Percentiles rank a stretch among this genome's conserved stretches.
These are phyloP conservation scores for Malus orientalis DNA, from an alignment of 306 rosid genomes.

Conservation along the genomic window DNA sequence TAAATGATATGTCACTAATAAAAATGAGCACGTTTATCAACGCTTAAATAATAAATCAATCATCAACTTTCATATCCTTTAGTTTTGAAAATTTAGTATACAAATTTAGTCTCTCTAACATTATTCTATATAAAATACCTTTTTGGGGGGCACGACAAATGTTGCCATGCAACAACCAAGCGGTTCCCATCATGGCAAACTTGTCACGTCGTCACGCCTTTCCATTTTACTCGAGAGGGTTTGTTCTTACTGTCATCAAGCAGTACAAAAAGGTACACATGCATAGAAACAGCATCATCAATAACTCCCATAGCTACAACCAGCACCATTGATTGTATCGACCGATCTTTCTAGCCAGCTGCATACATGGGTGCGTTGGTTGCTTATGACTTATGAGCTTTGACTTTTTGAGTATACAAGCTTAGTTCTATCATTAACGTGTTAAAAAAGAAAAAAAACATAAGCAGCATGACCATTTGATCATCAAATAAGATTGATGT, in stretches of 20 bases:
- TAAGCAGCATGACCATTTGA: no score
- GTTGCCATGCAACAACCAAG: constrained; percentile 43
- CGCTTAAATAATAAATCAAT: no score
- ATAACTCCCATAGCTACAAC: neutral
- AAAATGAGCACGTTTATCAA: no score
- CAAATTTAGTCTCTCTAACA: no score
- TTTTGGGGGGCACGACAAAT: constrained; percentile 17
- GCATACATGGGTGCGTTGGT: constrained; percentile 11
- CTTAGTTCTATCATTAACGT: constrained; percentile 22
- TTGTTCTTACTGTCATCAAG: constrained; percentile 24
- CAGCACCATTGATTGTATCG: constrained; percentile 40
- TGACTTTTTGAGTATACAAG: constrained; percentile 36
- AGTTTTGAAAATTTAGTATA: no score
- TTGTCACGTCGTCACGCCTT: constrained; percentile 51
- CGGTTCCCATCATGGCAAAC: constrained; percentile 49
- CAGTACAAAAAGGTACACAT: constrained; percentile 37
- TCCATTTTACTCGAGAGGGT: constrained; percentile 5
- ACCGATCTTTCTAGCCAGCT: constrained; percentile 18
- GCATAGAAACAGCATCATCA: constrained; percentile 26
- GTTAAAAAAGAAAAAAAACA: neutral
- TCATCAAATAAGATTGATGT: no score
- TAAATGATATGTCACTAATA: no score
- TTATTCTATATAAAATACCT: neutral
- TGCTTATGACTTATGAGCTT: constrained; percentile 9
- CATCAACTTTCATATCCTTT: fast-evolving